phyloP scores from a whole-genome alignment of 139 green algal genomes.

The Tetraselmis chui region DNA sequence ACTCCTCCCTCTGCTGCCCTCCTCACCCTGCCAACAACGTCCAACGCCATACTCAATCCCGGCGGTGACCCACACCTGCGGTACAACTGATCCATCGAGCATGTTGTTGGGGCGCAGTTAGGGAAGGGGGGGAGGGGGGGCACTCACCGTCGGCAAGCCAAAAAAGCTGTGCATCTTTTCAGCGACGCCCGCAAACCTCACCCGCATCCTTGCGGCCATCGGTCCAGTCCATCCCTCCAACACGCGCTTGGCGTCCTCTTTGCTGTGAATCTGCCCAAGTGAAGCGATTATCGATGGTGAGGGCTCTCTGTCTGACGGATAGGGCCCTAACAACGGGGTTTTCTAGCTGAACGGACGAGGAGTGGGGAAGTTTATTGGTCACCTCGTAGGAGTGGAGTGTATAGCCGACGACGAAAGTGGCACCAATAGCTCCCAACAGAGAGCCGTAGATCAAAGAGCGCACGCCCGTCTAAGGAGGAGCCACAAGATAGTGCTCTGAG shows the following conservation, averaged over 20 bases:
- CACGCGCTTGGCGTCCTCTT: neutral
- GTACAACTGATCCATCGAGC: too few species aligned
- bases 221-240: neutral
- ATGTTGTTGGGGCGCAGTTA: neutral
- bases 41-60: too few species aligned
- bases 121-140: too few species aligned
- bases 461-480: neutral
- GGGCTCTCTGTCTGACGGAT: too few species aligned
- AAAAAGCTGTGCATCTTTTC: neutral
- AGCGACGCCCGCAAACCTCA: neutral
- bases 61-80: too few species aligned
- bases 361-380: too few species aligned
- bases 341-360: too few species aligned
- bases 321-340: too few species aligned
- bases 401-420: neutral
- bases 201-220: neutral
- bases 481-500: too few species aligned
- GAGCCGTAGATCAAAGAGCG: neutral
- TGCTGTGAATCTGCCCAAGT: neutral
- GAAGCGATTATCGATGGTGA: too few species aligned
- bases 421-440: neutral
- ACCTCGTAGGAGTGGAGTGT: neutral
- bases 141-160: neutral
- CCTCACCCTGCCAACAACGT: too few species aligned
- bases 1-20: too few species aligned